These are phyloP conservation scores for Discostella pseudostelligera DNA, from an alignment of 108 stramenopile genomes.

Conservation along the genomic window DNA sequence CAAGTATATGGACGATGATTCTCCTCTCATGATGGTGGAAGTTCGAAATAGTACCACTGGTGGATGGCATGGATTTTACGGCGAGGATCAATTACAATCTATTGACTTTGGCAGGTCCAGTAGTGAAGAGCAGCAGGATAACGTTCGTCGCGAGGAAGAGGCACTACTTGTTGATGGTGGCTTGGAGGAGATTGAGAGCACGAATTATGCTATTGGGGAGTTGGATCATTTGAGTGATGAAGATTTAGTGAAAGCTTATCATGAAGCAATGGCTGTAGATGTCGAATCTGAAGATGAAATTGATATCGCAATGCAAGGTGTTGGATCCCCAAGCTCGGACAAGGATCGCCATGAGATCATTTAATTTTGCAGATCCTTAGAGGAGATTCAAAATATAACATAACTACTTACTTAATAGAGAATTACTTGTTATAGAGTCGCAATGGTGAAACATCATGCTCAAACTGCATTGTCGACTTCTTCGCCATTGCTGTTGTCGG, in stretches of 20 bases:
- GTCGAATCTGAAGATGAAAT: slow-evolving; percentile 27
- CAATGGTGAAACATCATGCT: no score
- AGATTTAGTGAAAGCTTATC: slow-evolving; percentile 44
- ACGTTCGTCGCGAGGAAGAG: neutral
- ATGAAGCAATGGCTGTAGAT: slow-evolving; percentile 41
- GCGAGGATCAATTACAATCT: slow-evolving; percentile 30
- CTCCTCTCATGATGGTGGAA: slow-evolving; percentile 18
- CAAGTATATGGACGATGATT: neutral
- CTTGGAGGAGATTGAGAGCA: slow-evolving; percentile 39
- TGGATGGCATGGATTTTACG: slow-evolving; percentile 35
- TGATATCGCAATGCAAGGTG: slow-evolving; percentile 24
- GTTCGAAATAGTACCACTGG: slow-evolving; percentile 38
- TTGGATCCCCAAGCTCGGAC: slow-evolving; percentile 12
- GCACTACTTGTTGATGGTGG: slow-evolving; percentile 42
- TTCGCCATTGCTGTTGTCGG: no score
- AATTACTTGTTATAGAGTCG: no score
- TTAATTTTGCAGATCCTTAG: neutral
- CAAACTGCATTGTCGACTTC: no score
- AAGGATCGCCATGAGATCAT: neutral
- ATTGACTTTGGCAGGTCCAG: slow-evolving; percentile 23
- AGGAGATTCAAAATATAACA: no score
- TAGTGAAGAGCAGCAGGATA: neutral
- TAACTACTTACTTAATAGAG: no score
- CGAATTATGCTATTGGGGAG: slow-evolving; percentile 31
- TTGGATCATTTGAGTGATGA: slow-evolving; percentile 25